Evolutionary conservation across 1,284 basidiomycete genomes (phyloP).

Genomic region (Spongiforma sp.): DNA sequence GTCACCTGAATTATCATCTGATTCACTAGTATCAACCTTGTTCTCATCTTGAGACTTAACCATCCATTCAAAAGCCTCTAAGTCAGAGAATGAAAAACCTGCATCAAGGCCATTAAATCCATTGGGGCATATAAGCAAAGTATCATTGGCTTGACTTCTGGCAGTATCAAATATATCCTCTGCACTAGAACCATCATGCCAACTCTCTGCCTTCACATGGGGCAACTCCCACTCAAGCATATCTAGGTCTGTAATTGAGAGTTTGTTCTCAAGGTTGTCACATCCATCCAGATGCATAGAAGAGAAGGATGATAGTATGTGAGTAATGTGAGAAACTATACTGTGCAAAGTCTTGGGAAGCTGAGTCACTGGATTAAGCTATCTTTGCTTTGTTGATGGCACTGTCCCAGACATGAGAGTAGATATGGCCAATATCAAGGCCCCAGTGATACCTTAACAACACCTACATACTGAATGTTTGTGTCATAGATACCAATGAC

Average conservation of each 20-base stretch:
- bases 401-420: conserved; percentile 1
- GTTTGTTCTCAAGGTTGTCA: not conserved
- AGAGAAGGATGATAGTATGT: not conserved
- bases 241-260: not conserved
- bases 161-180: not conserved
- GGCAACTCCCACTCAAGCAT: not conserved
- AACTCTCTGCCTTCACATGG: not conserved
- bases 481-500: conserved; percentile 14
- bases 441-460: conserved; percentile 10
- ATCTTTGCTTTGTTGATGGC: not conserved
- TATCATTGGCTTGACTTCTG: not conserved
- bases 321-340: not conserved
- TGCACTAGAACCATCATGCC: not conserved
- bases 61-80: not conserved
- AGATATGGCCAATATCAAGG: conserved; percentile 6
- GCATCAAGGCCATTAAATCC: not conserved
- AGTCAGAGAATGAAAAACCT: not conserved
- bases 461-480: conserved; percentile 7
- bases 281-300: not conserved
- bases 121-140: not conserved
- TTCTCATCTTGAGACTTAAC: not conserved
- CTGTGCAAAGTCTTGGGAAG: not conserved
- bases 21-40: not conserved
- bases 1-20: not conserved
- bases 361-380: not conserved